Percentiles rank a stretch among this genome's conserved stretches.
These are phyloP conservation scores for Suillus discolor DNA, from an alignment of 768 basidiomycete genomes.

Conservation along the genomic window DNA sequence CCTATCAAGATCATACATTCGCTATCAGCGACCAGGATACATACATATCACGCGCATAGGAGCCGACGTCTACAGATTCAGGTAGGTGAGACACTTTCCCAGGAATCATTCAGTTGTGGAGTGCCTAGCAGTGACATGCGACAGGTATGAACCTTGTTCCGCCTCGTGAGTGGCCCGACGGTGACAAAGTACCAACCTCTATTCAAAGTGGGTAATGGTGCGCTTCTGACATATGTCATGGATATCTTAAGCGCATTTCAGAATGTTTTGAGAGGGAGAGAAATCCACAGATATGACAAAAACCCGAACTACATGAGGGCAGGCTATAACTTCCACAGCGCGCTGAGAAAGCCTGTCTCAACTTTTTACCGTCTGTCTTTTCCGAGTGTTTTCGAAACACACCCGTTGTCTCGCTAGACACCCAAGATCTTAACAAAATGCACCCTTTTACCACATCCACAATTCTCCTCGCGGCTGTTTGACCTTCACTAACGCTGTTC, in stretches of 20 bases:
- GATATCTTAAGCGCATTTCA: too few species aligned
- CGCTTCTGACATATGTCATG: too few species aligned
- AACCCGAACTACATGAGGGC: too few species aligned
- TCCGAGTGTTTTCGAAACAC: slow-evolving; percentile 10
- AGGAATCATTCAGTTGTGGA: not conserved
- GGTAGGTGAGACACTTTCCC: too few species aligned
- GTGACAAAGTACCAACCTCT: too few species aligned
- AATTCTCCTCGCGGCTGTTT: slow-evolving; percentile 28
- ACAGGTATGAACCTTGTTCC: slow-evolving; percentile 16
- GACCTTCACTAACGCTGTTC: slow-evolving; percentile 30
- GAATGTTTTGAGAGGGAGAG: too few species aligned
- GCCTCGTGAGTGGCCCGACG: too few species aligned
- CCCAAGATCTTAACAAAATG: slow-evolving; percentile 40
- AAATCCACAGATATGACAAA: too few species aligned
- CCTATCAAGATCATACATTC: not conserved
- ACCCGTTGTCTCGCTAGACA: slow-evolving; percentile 25
- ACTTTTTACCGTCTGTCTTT: slow-evolving; percentile 22
- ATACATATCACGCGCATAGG: not conserved
- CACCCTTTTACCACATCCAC: slow-evolving; percentile 33
- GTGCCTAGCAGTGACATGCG: not conserved
- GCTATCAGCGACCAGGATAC: too few species aligned
- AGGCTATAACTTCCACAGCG: too few species aligned
- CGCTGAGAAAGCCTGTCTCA: slow-evolving; percentile 13
- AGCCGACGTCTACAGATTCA: not conserved
- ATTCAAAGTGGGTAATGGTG: too few species aligned